A percentile compares a stretch with the other conserved stretches of the same genome.
These are phyloP conservation scores for Gracilaria gracilis DNA, from an alignment of 23 red algal species.

Conservation along the genomic window DNA sequence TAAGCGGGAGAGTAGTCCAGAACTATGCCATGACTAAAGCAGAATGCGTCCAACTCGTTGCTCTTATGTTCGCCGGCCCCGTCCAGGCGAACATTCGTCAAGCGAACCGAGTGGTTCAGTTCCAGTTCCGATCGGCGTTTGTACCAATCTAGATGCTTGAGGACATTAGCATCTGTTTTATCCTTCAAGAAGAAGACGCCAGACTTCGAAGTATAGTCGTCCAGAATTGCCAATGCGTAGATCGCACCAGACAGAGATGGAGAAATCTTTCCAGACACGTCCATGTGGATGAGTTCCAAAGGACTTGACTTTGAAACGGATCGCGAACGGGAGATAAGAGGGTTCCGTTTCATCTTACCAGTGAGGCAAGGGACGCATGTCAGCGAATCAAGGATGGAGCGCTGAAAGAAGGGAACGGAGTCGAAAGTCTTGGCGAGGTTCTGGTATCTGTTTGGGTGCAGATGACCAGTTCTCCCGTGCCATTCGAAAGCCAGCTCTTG, in stretches of 20 bases:
- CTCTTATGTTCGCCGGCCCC: slow-evolving; percentile 28
- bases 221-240: slow-evolving; percentile 25
- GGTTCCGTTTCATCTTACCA: slow-evolving; percentile 27
- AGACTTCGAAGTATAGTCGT: slow-evolving; percentile 39
- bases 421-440: neutral
- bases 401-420: slow-evolving; percentile 15
- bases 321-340: neutral
- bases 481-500: slow-evolving; percentile 26
- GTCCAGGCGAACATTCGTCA: slow-evolving; percentile 16
- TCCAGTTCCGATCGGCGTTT: neutral
- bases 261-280: slow-evolving; percentile 21
- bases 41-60: neutral
- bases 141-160: neutral
- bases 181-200: slow-evolving; percentile 24
- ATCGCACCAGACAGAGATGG: slow-evolving; percentile 1
- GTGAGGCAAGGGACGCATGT: slow-evolving; percentile 37
- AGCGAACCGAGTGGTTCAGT: neutral
- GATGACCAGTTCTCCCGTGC: slow-evolving; percentile 29
- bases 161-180: neutral
- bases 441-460: neutral
- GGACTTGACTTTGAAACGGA: neutral
- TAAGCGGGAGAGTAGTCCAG: neutral
- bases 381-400: neutral
- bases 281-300: slow-evolving; percentile 32
- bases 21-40: neutral